These are phyloP conservation scores for Ceratocystis huliohia DNA, from an alignment of 2,329 filamentous ascomycete species.

Conservation along the genomic window DNA sequence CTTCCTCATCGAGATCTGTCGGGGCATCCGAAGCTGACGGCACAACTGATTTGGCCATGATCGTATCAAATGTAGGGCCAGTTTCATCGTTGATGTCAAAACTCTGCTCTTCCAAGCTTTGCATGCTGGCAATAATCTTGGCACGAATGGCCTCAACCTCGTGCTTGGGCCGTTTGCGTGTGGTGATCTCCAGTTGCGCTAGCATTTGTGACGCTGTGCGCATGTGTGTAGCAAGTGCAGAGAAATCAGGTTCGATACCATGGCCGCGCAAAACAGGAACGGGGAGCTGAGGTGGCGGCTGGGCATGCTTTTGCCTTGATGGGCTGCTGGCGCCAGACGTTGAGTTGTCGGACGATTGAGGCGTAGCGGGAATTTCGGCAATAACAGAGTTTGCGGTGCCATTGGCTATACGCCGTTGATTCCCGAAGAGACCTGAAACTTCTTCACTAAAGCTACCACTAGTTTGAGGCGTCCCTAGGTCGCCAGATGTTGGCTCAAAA, in stretches of 20 bases:
- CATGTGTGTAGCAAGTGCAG: slow-evolving; percentile 75
- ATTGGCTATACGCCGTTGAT: slow-evolving; percentile 26
- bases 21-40: slow-evolving; percentile 29
- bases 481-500: slow-evolving; percentile 69
- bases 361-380: slow-evolving; percentile 45
- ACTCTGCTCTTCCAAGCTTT: slow-evolving; percentile 72
- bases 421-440: neutral
- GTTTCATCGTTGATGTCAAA: slow-evolving; percentile 63
- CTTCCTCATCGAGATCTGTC: slow-evolving; percentile 16
- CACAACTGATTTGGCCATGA: slow-evolving; percentile 60
- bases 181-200: slow-evolving; percentile 67
- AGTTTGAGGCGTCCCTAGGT: slow-evolving; percentile 61
- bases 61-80: slow-evolving; percentile 65
- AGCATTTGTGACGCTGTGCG: slow-evolving; percentile 78
- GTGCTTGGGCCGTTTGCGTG: slow-evolving; percentile 63
- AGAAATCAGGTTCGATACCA: slow-evolving; percentile 64
- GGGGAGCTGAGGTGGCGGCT: slow-evolving; percentile 34
- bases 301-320: slow-evolving; percentile 48
- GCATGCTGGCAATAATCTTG: slow-evolving; percentile 84
- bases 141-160: slow-evolving; percentile 75
- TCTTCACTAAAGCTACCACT: slow-evolving; percentile 47
- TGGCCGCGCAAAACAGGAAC: slow-evolving; percentile 30
- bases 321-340: slow-evolving; percentile 58
- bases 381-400: slow-evolving; percentile 47
- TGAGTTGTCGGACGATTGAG: slow-evolving; percentile 55